A percentile compares a stretch with the other conserved stretches of the same genome.
Evolutionary conservation across 2,329 filamentous ascomycete species (phyloP).

Genomic region (Colletotrichum musae): DNA sequence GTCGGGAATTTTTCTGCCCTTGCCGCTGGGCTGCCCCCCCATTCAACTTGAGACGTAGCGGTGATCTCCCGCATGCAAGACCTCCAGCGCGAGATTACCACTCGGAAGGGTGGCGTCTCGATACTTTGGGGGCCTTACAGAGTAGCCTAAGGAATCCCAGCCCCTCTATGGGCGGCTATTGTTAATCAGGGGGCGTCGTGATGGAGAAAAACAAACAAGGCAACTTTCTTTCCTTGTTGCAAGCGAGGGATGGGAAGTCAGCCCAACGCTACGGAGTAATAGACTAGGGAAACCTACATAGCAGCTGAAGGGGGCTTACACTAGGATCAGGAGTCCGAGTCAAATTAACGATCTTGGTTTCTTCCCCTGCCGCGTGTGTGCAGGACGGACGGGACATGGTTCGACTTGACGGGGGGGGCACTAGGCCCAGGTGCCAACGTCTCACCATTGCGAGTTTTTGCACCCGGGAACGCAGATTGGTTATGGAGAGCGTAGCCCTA

Average conservation of each 20-base stretch:
- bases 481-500: constrained; percentile 14
- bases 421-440: constrained; percentile 11
- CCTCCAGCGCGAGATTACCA: constrained; percentile 33
- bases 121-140: background rate
- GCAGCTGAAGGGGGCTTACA: no score
- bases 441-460: background rate
- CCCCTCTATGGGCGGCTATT: constrained; percentile 11
- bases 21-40: constrained; percentile 3
- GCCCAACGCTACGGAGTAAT: no score
- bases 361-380: background rate
- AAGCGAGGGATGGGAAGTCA: constrained; percentile 3
- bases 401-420: constrained; percentile 12
- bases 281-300: no score
- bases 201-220: constrained; percentile 6
- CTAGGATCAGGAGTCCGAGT: no score
- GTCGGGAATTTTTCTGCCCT: constrained; percentile 9
- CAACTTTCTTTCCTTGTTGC: constrained; percentile 4
- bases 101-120: constrained; percentile 25
- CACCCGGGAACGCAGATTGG: background rate
- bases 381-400: background rate
- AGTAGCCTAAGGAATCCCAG: background rate
- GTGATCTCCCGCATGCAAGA: constrained; percentile 40
- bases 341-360: constrained; percentile 11
- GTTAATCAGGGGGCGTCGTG: background rate
- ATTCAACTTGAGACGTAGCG: constrained; percentile 37